Percentiles rank a stretch among this genome's conserved stretches.
phyloP scores from a whole-genome alignment of 2,329 filamentous ascomycete genomes.

The Colletotrichum echinochloae region DNA sequence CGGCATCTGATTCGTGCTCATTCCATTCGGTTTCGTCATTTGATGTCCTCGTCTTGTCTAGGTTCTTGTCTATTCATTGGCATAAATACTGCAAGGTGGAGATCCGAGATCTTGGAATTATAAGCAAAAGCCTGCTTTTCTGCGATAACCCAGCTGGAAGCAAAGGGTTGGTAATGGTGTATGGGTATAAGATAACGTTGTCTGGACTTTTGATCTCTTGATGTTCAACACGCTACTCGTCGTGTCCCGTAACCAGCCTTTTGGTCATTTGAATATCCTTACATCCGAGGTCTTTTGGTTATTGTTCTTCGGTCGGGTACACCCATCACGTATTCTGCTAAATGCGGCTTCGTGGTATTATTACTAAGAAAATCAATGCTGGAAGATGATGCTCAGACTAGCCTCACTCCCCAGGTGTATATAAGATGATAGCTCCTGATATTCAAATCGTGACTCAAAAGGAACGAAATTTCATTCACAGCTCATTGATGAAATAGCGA shows the following conservation, averaged over 20 bases:
- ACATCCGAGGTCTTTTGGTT: neutral
- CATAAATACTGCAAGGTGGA: neutral
- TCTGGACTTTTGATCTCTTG: neutral
- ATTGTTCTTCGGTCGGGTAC: neutral
- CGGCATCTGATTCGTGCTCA: too few relatives aligned
- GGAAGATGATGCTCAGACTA: neutral
- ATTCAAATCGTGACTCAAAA: neutral
- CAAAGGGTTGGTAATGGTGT: neutral
- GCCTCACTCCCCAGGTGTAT: neutral
- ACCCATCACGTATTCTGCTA: neutral
- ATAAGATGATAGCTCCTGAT: neutral
- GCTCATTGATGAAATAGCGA: conserved; percentile 40
- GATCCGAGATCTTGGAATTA: neutral
- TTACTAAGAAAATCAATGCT: neutral
- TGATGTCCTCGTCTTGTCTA: too few relatives aligned
- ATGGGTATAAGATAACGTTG: accelerated
- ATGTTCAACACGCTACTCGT: neutral
- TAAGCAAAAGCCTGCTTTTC: neutral
- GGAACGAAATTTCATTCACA: neutral
- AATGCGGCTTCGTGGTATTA: neutral
- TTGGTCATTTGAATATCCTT: neutral
- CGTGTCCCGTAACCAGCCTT: neutral
- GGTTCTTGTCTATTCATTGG: neutral
- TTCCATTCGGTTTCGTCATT: too few relatives aligned
- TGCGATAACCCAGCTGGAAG: neutral